phyloP scores from a whole-genome alignment of 805 yeast genomes.

The Wickerhamiella shivajii region DNA sequence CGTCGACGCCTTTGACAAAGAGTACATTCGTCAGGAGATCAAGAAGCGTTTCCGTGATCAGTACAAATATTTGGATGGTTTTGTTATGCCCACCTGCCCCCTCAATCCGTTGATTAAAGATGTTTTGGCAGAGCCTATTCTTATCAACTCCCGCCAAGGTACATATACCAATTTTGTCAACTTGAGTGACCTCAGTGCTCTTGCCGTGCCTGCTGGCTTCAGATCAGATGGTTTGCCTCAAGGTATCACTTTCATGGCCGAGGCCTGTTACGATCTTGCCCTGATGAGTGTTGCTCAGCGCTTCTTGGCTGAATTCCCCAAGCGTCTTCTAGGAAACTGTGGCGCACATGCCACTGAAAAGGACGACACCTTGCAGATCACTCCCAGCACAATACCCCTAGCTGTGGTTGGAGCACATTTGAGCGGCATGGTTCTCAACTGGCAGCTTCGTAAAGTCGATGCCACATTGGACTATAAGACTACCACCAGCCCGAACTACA shows the following conservation, averaged over 20 bases:
- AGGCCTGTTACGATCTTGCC: constrained; percentile 78
- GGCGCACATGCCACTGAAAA: constrained; percentile 31
- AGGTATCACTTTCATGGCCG: constrained; percentile 76
- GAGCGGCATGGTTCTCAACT: constrained; percentile 73
- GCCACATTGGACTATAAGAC: constrained; percentile 58
- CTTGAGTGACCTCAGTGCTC: constrained; percentile 81
- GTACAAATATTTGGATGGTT: constrained; percentile 50
- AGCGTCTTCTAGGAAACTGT: constrained; percentile 45
- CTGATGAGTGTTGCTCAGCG: constrained; percentile 67
- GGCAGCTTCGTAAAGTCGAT: constrained; percentile 80
- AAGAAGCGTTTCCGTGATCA: constrained; percentile 45
- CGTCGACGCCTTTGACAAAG: constrained; percentile 69
- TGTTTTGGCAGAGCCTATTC: constrained; percentile 61
- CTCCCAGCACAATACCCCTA: constrained; percentile 37
- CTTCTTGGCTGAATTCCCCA: constrained; percentile 37
- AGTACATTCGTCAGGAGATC: constrained; percentile 74
- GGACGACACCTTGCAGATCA: constrained; percentile 9
- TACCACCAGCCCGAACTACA: constrained; percentile 55
- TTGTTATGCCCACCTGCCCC: constrained; percentile 90
- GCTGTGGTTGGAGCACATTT: constrained; percentile 98
- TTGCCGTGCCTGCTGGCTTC: constrained; percentile 86
- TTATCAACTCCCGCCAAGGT: constrained; percentile 81
- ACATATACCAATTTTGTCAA: constrained; percentile 97
- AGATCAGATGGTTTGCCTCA: constrained; percentile 76
- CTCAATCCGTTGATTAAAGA: constrained; percentile 71